Percentiles rank a stretch among this genome's conserved stretches.
Conservation (phyloP, 106 monocot species). For the Dendrobium chrysotoxum region DNA sequence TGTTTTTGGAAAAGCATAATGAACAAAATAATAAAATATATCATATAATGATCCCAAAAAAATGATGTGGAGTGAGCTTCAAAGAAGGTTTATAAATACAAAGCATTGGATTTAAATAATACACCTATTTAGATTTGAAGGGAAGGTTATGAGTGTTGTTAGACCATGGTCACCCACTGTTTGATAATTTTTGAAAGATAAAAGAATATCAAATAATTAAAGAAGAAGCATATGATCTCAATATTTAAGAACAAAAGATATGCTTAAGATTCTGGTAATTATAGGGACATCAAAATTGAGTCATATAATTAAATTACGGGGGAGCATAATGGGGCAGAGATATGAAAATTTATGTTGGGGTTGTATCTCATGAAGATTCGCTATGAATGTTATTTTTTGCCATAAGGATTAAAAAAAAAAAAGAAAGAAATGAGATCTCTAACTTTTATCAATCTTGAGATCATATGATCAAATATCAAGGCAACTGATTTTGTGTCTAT, state of each 20-base stretch:
- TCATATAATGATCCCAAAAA: background rate
- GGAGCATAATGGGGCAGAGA: background rate
- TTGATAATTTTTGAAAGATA: background rate
- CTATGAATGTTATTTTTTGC: background rate
- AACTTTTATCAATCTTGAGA: background rate
- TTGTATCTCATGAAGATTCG: background rate
- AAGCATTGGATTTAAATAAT: background rate
- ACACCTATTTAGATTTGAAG: background rate
- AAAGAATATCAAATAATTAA: background rate
- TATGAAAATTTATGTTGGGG: background rate
- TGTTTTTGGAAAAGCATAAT: background rate
- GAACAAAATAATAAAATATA: background rate
- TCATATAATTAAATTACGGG: background rate
- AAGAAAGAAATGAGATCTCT: background rate
- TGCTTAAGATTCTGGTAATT: background rate
- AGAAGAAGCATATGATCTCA: background rate
- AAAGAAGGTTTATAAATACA: background rate
- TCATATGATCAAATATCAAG: background rate
- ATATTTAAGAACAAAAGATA: background rate
- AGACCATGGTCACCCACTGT: background rate
- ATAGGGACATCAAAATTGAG: background rate
- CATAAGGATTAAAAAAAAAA: background rate
- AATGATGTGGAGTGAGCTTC: background rate
- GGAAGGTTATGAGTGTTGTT: background rate
- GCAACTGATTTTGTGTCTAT: background rate